Evolutionary conservation across 1,139 yeast genomes (phyloP), one percentile per base, ranked within the genome.

Genomic region (Kodamaea suecica): DNA sequence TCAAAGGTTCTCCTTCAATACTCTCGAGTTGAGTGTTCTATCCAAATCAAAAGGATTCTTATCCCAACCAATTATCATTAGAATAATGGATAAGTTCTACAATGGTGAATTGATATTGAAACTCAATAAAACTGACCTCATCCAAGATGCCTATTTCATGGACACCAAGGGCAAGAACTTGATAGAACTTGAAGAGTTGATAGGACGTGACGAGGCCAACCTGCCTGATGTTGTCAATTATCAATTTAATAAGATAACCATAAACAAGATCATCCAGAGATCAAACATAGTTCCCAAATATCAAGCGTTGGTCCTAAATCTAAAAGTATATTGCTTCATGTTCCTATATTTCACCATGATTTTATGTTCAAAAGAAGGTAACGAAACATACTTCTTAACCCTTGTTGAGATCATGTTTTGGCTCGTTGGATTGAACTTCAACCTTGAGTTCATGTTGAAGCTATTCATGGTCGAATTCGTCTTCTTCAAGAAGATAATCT

Each of bases 31-130:
- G 30, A 72, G 80, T 10, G 70, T 78, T 29, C 59, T 75, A 34
- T 68, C 79, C 12, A 72, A 73, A 40, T 73, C 81, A 3, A 78
- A 78, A 45, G 62, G 61, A 42, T 73, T 78, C 41, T 57, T 78
- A 34, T 70, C 80, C 2, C 81, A 77, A 47, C 83, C 83, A 1
- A 65, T 73, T 12, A 70, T 78, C 3, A 64, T 71, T 3, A 64
- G 70, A 24, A 70, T 76, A 2, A 51, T 78, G 35, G 72, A 73
- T 34, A 66, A 73, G 35, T 69, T 78, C 31, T 77, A 80, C 66
- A 69, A 72, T 42, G 84, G 84, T 2, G 75, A 60, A 31, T 50
- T 68, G 23, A 57, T 66, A 7, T 38, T 62, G 21, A 54, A 52
- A 24, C 57, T 64, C 5, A 53, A 57, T 7, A 33, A 23, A 17